Evolutionary conservation across 768 basidiomycete genomes (phyloP), one percentile per base, ranked within the genome.

Genomic region (Boletus rufocinnamomeus): DNA sequence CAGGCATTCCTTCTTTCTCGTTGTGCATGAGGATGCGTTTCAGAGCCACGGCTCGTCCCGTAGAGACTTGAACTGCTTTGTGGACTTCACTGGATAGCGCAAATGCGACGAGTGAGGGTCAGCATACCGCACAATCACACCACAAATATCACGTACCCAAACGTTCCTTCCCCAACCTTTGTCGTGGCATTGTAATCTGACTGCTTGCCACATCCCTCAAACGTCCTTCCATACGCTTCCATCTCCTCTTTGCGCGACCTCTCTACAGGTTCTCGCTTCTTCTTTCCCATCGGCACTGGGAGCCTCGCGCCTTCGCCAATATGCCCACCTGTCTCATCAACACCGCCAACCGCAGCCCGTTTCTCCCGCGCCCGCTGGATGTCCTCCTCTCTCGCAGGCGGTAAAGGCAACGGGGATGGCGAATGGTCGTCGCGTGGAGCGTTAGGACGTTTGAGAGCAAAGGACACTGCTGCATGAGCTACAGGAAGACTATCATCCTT

Each of bases 11-110:
- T 73, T 97, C 96, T 65, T 92, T 91, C 74, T 95, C 93, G 69
- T 95, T 94, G 71, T 97, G 95, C 85, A 97, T 93, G 55, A 98
- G 79, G 63, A 98, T 95, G 52, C 95, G 87, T 74, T 98, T 98
- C 50, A 98, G 76, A 8, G 96, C 96, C 13, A 98, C 94, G 1
- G 79, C 72, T 13, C 74, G 78, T 1, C 84, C 82, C 1, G 84
- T 86, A 4, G 76, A 65, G 16, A 80, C 81, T 60, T 90, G 87
- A 17, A 87, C 78, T 7, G 92, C 95, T 66, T 94, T 94, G 71
- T 95, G 93, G 2, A 97, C 94, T 72, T 95, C 94, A 43, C 93
- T 94, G 69, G 34, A 52, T 47, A 61, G 52, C 34, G 48, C 17
- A 35, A 50, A 48, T 14, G 28, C 52, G 21, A 46, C n/a, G 53